Base-by-base conservation (phyloP, 495 filamentous ascomycete species). In the Penicillium dipodomyicola region DNA sequence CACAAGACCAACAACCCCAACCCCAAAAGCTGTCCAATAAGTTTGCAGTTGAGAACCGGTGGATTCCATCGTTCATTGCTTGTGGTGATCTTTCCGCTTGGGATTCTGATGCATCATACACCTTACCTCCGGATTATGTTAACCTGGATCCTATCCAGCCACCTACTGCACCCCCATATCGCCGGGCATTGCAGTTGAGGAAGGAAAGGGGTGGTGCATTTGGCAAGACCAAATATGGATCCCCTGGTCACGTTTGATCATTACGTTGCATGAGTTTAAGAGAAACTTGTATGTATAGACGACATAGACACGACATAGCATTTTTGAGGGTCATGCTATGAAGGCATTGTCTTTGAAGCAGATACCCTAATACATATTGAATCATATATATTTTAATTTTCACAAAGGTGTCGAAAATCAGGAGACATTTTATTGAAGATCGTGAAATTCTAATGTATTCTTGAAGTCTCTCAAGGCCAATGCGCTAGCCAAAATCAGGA, bases 61-160 rank as follows among this genome's bases (percentile, higher is more conserved):
- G 91, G 89, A 91, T 97, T 51, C 90, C 91, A 0, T 89, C 92
- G 0, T 98, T 98, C 65, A 84, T 98, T 49, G 94, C 94, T 15
- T 97, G 95, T 67, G 94, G 94, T 11, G 94, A 98, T 70, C 79
- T 97, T n/a, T 92, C 90, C 4, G 85, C 89, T 7, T 97, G 87
- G 76, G 94, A 98, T 71, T 88, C 92, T 0, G 94, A 98, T 79
- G 94, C 94, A 19, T 90, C 91, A 1, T 96, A 97, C 73, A 80
- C 86, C 57, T 77, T 98, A 10, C 92, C 94, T 2, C 80, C 84
- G 43, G 82, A 84, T 50, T 81, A 91, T 62, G 81, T 89, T 40
- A 90, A 84, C 51, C 82, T 97, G 32, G 92, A 96, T 68, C 94
- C 94, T 0, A 82, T 98, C n/a, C 94, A 97, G 59, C 93, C 92